phyloP scores from a whole-genome alignment of 176 grass and related monocot species.

The Dendrocalamus sinicus region DNA sequence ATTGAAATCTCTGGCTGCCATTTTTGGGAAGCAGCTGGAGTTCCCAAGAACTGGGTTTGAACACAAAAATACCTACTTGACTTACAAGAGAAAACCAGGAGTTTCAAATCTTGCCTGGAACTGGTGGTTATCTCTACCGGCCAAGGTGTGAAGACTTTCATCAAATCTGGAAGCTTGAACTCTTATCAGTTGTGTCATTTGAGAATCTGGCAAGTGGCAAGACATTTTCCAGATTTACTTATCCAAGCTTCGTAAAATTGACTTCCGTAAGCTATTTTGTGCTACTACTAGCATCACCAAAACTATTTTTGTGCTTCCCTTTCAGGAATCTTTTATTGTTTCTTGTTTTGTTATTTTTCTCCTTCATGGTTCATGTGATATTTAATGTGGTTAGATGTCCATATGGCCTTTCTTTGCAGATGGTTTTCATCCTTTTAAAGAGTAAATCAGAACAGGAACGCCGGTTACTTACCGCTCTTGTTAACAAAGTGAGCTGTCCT shows the following conservation, averaged over 20 bases:
- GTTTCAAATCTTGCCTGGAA: slow-evolving; percentile 31
- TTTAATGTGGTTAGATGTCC: slow-evolving; percentile 1
- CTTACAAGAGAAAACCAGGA: not conserved
- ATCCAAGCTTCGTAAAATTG: not conserved
- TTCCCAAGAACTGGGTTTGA: slow-evolving; percentile 22
- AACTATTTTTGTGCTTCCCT: not conserved
- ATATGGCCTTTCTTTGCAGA: slow-evolving; percentile 55
- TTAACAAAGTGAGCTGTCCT: slow-evolving; percentile 81
- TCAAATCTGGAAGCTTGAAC: slow-evolving; percentile 13
- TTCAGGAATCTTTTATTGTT: slow-evolving; percentile 31
- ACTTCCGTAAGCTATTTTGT: not conserved
- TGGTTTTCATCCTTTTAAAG: slow-evolving; percentile 79
- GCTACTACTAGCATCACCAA: not conserved
- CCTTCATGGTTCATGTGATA: slow-evolving; percentile 8
- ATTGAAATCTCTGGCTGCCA: slow-evolving; percentile 4
- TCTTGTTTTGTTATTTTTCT: slow-evolving; percentile 25
- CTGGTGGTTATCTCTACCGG: not conserved
- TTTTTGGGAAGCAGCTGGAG: slow-evolving; percentile 23
- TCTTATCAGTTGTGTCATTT: not conserved
- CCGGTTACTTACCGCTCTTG: slow-evolving; percentile 86
- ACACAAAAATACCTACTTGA: not conserved
- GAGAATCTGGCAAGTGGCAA: not conserved
- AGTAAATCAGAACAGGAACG: slow-evolving; percentile 96
- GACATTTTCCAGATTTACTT: slow-evolving; percentile 15
- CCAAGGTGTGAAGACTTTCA: not conserved